Percentiles rank a stretch among this genome's conserved stretches.
phyloP scores from a whole-genome alignment of 2,329 filamentous ascomycete species.

The Plenodomus tracheiphilus region DNA sequence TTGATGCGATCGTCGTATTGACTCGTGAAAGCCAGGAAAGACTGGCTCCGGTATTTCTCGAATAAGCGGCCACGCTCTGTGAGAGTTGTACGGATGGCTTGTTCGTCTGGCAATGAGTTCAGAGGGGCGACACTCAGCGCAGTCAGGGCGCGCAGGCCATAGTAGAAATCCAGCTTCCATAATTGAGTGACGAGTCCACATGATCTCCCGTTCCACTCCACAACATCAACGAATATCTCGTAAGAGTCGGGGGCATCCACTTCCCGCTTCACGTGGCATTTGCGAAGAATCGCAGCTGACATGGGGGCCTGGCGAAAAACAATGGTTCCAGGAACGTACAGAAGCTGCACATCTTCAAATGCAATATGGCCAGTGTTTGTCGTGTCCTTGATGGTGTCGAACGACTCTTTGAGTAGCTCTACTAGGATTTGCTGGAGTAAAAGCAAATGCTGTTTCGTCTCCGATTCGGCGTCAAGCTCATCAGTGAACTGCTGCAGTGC shows the following conservation, averaged over 20 bases:
- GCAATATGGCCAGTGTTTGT: constrained; percentile 36
- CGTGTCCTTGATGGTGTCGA: constrained; percentile 28
- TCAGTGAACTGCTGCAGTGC: constrained; percentile 20
- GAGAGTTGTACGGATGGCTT: constrained; percentile 43
- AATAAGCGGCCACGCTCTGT: constrained; percentile 49
- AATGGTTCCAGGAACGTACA: constrained; percentile 37
- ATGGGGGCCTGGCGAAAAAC: constrained; percentile 17
- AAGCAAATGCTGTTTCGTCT: constrained; percentile 26
- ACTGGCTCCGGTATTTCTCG: constrained; percentile 50
- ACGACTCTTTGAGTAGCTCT: constrained; percentile 8
- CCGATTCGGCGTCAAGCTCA: constrained; percentile 1
- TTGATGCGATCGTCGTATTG: constrained; percentile 8
- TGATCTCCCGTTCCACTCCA: constrained; percentile 27
- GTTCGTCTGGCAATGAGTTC: constrained; percentile 41
- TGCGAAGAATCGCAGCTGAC: constrained; percentile 7
- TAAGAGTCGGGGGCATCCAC: neutral
- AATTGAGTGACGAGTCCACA: constrained; percentile 21
- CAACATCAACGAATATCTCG: constrained; percentile 10
- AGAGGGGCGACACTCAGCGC: constrained; percentile 47
- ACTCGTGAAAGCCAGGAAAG: constrained; percentile 49
- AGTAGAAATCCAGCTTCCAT: constrained; percentile 15
- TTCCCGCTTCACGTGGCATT: constrained; percentile 3
- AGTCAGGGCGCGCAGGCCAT: constrained; percentile 46
- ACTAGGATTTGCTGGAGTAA: constrained; percentile 38
- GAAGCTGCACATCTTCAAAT: constrained; percentile 30